These are phyloP conservation scores for Talaromyces pinophilus DNA, from an alignment of 2,329 filamentous ascomycete genomes.

Conservation along the genomic window DNA sequence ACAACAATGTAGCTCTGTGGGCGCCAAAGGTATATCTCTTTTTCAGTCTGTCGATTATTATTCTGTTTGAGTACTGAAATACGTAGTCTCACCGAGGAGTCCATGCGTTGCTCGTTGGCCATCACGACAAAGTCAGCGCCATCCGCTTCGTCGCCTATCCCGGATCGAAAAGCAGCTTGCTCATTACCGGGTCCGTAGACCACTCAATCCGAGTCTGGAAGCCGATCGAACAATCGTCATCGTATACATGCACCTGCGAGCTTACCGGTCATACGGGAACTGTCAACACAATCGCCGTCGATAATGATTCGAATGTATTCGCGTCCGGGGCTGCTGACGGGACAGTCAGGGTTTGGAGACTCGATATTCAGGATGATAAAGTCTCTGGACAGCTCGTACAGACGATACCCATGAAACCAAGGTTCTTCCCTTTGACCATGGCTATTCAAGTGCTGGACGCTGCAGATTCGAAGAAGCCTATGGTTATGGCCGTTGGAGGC, in stretches of 20 bases:
- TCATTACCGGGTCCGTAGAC: conserved; percentile 82
- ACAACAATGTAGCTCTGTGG: conserved; percentile 89
- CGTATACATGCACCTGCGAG: conserved; percentile 50
- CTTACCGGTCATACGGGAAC: conserved; percentile 69
- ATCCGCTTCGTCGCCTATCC: conserved; percentile 71
- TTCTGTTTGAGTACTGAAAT: not conserved
- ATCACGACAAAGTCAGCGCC: conserved; percentile 77
- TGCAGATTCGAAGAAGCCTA: conserved; percentile 46
- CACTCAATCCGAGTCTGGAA: conserved; percentile 69
- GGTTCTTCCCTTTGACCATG: conserved; percentile 78
- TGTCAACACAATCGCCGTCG: conserved; percentile 64
- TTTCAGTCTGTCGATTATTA: too few species aligned
- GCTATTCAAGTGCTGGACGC: conserved; percentile 65
- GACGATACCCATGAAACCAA: conserved; percentile 70
- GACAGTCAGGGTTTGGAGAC: conserved; percentile 66
- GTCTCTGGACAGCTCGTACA: conserved; percentile 54
- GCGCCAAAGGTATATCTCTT: conserved; percentile 63
- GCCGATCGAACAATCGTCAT: conserved; percentile 28
- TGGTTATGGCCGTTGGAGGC: conserved; percentile 80
- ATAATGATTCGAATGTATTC: conserved; percentile 51
- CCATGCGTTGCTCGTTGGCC: conserved; percentile 68
- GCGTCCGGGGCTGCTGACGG: conserved; percentile 65
- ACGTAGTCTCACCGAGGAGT: conserved; percentile 58
- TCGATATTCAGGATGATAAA: conserved; percentile 49
- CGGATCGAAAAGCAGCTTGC: conserved; percentile 52